phyloP scores from a whole-genome alignment of 2,329 filamentous ascomycete genomes.

The Xylaria sp. region DNA sequence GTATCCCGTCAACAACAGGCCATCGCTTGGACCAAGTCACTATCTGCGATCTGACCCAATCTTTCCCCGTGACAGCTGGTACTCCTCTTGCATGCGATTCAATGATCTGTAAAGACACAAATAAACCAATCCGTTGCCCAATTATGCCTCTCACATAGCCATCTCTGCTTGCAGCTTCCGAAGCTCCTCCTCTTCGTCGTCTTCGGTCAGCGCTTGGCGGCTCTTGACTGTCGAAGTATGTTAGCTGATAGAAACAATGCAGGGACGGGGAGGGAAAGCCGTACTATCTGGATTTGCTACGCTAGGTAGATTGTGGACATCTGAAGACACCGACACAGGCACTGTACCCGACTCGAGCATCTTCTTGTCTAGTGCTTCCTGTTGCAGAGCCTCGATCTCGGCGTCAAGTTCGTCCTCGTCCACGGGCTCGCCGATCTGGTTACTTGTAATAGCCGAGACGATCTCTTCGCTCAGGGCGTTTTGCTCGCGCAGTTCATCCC shows the following conservation, averaged over 20 bases:
- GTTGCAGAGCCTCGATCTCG: conserved; percentile 87
- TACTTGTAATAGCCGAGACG: conserved; percentile 81
- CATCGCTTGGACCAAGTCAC: conserved; percentile 24
- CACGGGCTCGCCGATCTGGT: conserved; percentile 72
- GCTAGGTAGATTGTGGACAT: conserved; percentile 79
- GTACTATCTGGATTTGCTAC: conserved; percentile 80
- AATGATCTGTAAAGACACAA: conserved; percentile 38
- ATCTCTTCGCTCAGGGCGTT: conserved; percentile 96
- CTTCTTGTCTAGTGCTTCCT: conserved; percentile 91
- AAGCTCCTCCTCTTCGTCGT: conserved; percentile 96
- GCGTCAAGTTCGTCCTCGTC: conserved; percentile 90
- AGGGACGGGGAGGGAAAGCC: conserved; percentile 51
- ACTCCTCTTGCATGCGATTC: conserved; percentile 32
- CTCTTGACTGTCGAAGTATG: conserved; percentile 58
- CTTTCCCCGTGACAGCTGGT: conserved; percentile 22
- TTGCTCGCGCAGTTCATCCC: conserved; percentile 91
- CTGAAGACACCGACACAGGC: conserved; percentile 69
- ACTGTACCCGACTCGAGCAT: conserved; percentile 91
- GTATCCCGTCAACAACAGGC: conserved; percentile 22
- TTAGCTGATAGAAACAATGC: conserved; percentile 32
- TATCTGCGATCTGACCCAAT: conserved; percentile 31
- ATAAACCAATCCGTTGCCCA: conserved; percentile 23
- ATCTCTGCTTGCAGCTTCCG: conserved; percentile 95
- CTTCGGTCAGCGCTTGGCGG: conserved; percentile 68
- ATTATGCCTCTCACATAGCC: conserved; percentile 78